Evolutionary conservation across 2,329 filamentous ascomycete genomes (phyloP), one percentile per base, ranked within the genome.

Genomic region (Venturia aucupariae): DNA sequence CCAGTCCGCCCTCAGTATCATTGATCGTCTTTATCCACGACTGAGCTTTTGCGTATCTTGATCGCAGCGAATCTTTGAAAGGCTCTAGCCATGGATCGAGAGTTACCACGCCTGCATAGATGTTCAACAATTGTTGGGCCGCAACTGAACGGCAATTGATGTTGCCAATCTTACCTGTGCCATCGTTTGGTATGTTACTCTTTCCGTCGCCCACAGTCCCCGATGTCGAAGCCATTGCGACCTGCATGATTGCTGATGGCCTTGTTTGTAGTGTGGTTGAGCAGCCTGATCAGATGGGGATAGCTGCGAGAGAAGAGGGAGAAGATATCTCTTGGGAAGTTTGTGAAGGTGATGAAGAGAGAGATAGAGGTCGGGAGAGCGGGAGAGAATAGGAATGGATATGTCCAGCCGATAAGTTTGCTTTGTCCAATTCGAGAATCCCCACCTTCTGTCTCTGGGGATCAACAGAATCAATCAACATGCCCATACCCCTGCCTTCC

Each of bases 41-140:
- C 70, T 95, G 87, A 13, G 92, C 86, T 73, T 90, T 90, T 65
- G 83, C 78, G 76, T 88, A 97, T 72, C 94, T 86, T 66, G 85
- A 83, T 75, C 85, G 87, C 68, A 99, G 81, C 39, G 87, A 80
- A 64, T 88, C 90, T 71, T 86, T 84, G 81, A 95, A 97, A 4
- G 94, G 93, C 62, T 85, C 84, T 63, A 99, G 86, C 85, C 88
- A 97, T 57, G 92, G 91, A 74, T 99, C 94, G 66, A 97, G 82
- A 75, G 90, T 80, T 68, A 95, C 77, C 62, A 97, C 92, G 70
- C 93, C 94, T 96, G 73, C 5, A 46, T 8, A 15, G 13, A 24
- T 57, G 1, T 19, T 57, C 13, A 57, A 30, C 51, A 57, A 35
- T 8, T 35, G 51, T 32, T 57, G 51, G 51, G 51, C 51, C 17